Percentiles rank a stretch among this genome's conserved stretches.
Evolutionary conservation across 75 land plant genomes (phyloP).

Genomic region (Picea sitchensis): DNA sequence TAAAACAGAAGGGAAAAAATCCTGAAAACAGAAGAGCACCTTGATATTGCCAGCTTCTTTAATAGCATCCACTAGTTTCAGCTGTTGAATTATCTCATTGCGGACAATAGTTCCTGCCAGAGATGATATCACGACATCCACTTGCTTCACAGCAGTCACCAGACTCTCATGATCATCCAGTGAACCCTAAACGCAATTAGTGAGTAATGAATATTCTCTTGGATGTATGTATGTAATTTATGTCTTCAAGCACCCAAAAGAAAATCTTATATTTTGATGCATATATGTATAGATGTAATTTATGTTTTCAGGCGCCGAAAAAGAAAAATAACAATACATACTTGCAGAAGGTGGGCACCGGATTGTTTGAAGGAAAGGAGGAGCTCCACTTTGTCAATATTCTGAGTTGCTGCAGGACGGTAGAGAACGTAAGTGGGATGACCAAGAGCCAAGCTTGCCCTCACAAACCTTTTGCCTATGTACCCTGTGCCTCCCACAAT

Average conservation of each 20-base stretch:
- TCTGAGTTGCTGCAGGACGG: conserved; percentile 31
- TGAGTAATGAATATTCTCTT: no score
- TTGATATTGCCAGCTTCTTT: conserved; percentile 41
- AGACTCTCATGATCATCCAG: conserved; percentile 46
- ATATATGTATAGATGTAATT: no score
- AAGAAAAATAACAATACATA: neutral
- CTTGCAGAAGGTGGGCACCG: conserved; percentile 43
- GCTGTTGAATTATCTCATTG: conserved; percentile 15
- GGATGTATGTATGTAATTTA: no score
- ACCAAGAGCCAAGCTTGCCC: conserved; percentile 36
- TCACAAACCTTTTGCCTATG: conserved; percentile 45
- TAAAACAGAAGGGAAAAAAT: neutral
- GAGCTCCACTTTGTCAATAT: conserved; percentile 43
- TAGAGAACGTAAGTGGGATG: conserved; percentile 47
- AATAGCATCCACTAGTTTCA: conserved; percentile 23
- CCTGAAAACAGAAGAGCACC: conserved; percentile 4
- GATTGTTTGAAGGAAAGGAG: conserved; percentile 36
- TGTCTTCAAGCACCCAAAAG: no score
- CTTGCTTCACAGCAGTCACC: conserved; percentile 47
- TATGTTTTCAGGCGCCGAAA: no score
- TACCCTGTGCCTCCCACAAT: conserved; percentile 60
- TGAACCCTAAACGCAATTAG: conserved; percentile 24
- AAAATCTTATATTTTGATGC: no score
- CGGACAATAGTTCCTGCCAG: neutral
- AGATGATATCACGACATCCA: conserved; percentile 56